phyloP scores from a whole-genome alignment of 2,329 filamentous ascomycete genomes.

The Cryoendolithus antarcticus region DNA sequence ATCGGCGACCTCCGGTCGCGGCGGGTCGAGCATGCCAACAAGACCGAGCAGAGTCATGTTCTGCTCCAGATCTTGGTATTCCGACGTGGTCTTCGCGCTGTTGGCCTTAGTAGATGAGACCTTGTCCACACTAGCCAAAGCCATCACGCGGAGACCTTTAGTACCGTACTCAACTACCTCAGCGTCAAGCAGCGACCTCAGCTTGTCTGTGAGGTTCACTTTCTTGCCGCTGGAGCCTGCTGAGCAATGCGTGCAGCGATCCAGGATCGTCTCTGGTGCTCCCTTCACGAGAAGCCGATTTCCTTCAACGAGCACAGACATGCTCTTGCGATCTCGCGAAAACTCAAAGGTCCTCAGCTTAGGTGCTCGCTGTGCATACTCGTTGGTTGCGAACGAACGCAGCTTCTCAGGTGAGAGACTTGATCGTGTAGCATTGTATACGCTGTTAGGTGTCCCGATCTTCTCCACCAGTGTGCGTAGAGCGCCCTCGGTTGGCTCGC shows the following conservation, averaged over 20 bases:
- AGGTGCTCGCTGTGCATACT: constrained; percentile 65
- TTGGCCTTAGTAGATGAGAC: constrained; percentile 56
- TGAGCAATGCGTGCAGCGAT: constrained; percentile 74
- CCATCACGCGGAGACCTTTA: constrained; percentile 89
- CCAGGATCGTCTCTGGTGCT: constrained; percentile 85
- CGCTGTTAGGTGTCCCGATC: constrained; percentile 66
- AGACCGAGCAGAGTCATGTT: constrained; percentile 89
- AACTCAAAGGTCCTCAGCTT: constrained; percentile 88
- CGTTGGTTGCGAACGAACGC: constrained; percentile 69
- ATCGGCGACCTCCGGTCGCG: constrained; percentile 74
- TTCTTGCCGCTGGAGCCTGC: constrained; percentile 68
- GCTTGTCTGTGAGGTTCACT: constrained; percentile 57
- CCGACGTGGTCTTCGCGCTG: constrained; percentile 62
- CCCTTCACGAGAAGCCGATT: constrained; percentile 91
- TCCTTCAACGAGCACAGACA: constrained; percentile 81
- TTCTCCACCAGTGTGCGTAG: constrained; percentile 87
- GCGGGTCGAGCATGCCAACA: constrained; percentile 92
- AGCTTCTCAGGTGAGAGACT: constrained; percentile 43
- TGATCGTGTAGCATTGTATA: constrained; percentile 41
- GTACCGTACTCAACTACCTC: constrained; percentile 87
- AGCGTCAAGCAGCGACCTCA: constrained; percentile 57
- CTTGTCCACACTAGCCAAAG: constrained; percentile 73
- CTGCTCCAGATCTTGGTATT: constrained; percentile 82
- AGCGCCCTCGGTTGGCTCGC: constrained; percentile 91
- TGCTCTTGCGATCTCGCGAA: constrained; percentile 94